Conservation (phyloP, 2,329 filamentous ascomycete species). For the Plenodomus lindquistii region DNA sequence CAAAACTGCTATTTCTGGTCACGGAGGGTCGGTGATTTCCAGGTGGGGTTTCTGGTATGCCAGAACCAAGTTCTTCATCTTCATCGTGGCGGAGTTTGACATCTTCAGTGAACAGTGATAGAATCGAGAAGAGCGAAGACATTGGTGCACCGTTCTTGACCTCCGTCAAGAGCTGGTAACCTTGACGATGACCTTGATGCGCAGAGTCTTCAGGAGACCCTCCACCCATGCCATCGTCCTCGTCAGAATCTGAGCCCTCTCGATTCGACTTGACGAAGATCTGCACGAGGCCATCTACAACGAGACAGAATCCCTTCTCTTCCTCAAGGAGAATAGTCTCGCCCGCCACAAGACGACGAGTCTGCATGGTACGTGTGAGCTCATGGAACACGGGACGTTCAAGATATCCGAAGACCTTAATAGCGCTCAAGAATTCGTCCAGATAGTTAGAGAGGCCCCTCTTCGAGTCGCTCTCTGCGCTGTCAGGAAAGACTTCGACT, state of each 20-base stretch:
- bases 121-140: constrained; percentile 96
- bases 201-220: constrained; percentile 60
- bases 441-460: constrained; percentile 93
- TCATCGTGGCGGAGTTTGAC: constrained; percentile 74
- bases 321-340: constrained; percentile 95
- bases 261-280: constrained; percentile 93
- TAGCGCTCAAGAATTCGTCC: constrained; percentile 96
- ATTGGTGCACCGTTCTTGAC: constrained; percentile 97
- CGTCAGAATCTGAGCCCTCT: constrained; percentile 51
- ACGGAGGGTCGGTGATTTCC: constrained; percentile 22
- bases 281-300: constrained; percentile 93
- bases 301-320: constrained; percentile 96
- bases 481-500: constrained; percentile 91
- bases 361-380: constrained; percentile 97
- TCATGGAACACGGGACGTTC: constrained; percentile 98
- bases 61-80: constrained; percentile 60
- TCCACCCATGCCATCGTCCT: constrained; percentile 52
- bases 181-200: constrained; percentile 68
- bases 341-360: constrained; percentile 90
- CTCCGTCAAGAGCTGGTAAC: constrained; percentile 93
- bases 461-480: constrained; percentile 86
- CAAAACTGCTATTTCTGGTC: constrained; percentile 36
- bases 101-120: constrained; percentile 96
- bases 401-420: constrained; percentile 98
- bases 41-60: constrained; percentile 32